Evolutionary conservation across 2,329 filamentous ascomycete genomes (phyloP).

Genomic region (Colletotrichum melonis): DNA sequence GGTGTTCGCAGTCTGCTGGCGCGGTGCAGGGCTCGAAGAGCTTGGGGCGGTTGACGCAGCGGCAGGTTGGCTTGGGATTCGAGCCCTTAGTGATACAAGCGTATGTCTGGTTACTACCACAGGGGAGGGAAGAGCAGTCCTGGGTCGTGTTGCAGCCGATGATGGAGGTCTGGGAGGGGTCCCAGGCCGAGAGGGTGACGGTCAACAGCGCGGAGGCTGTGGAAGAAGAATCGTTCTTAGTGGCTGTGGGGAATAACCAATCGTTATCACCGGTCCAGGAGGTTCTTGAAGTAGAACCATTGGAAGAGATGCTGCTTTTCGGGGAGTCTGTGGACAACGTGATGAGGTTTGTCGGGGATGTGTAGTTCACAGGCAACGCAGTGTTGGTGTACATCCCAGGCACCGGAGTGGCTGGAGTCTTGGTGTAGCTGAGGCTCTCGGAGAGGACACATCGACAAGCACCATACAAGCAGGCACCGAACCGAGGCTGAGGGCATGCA

Average conservation of each 20-base stretch:
- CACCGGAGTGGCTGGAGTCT: neutral
- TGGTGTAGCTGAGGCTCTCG: neutral
- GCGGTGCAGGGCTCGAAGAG: neutral
- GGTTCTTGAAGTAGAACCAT: neutral
- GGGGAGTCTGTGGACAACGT: neutral
- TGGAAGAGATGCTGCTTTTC: neutral
- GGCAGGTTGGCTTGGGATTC: neutral
- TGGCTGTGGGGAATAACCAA: neutral
- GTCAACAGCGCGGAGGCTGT: neutral
- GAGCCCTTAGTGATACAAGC: neutral
- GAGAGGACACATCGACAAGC: slow-evolving; percentile 9
- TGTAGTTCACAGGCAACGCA: neutral
- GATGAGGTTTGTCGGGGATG: neutral
- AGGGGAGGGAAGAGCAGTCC: neutral
- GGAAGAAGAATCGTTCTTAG: neutral
- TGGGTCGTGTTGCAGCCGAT: neutral
- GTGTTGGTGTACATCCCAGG: neutral
- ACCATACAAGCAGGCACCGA: slow-evolving; percentile 1
- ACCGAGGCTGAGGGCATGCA: neutral
- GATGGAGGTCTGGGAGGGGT: neutral
- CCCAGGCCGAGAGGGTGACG: neutral
- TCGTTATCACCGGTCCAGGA: neutral
- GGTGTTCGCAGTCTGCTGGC: neutral
- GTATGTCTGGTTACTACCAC: neutral
- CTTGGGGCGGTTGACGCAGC: slow-evolving; percentile 14